Evolutionary conservation across 192 early-diverging fungal species (phyloP), one percentile per base, ranked within the genome.

Genomic region (Allomyces macrogynus): DNA sequence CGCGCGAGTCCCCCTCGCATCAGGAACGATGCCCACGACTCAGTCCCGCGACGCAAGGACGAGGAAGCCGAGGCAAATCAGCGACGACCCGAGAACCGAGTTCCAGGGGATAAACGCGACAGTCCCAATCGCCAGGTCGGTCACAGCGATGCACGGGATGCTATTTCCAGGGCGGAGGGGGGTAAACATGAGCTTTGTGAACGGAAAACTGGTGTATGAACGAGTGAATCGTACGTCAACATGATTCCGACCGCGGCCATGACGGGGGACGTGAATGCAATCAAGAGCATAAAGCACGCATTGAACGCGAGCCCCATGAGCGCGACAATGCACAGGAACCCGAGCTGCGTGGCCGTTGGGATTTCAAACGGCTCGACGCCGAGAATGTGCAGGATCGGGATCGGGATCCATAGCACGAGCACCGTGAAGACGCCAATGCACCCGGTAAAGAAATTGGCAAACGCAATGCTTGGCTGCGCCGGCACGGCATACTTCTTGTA

Each of bases 191-290:
- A 57, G 5, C 49, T 20, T 20, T 5, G 49, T 57, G 3, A n/a
- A 14, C 20, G 16, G 1, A n/a, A 3, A 57, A 57, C 1, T 5
- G 20, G 49, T 3, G 20, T 20, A 57, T 0, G 20, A 14, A 14
- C 16, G 32, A 57, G n/a, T n/a, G n/a, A 57, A 57, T 20, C 49
- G 49, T 57, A 57, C 49, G 88, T 90, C 44, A 87, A 76, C 86
- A 92, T 86, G 23, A 87, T 77, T 24, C 88, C 89, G 23, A 89
- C 76, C 61, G 88, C 77, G 0, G 88, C 89, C 80, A 89, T 87
- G 25, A 84, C 70, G 24, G 79, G 79, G 27, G 74, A 84, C 5
- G 82, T 85, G 61, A 89, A 71, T 1, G 85, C 80, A 63, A 92
- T 84, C 22, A 86, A 78, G 24, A 85, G 80, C 85, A 92, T 85